These are phyloP conservation scores for Cordia subcordata DNA, from an alignment of 257 asterid genomes.

Conservation along the genomic window DNA sequence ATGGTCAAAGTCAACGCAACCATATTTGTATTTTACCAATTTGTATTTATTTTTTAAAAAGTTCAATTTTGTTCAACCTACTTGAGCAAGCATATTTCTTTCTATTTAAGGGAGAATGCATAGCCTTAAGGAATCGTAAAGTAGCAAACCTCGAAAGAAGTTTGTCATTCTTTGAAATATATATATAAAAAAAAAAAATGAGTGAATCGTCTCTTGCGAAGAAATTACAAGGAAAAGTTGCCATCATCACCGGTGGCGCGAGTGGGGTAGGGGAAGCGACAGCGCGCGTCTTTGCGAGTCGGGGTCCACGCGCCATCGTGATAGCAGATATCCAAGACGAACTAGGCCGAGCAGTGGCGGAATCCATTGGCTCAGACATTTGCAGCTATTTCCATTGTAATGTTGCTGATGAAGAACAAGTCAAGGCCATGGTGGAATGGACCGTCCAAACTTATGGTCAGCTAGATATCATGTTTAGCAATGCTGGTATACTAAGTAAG, in stretches of 20 bases:
- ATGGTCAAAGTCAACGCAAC: too few relatives aligned
- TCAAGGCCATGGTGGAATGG: slow-evolving; percentile 12
- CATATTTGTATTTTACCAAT: too few relatives aligned
- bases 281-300: slow-evolving; percentile 18
- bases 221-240: slow-evolving; percentile 23
- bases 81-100: too few relatives aligned
- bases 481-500: slow-evolving; percentile 12
- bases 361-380: slow-evolving; percentile 13
- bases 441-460: slow-evolving; percentile 16
- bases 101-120: too few relatives aligned
- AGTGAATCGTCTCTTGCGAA: neutral
- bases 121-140: too few relatives aligned
- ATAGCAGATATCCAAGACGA: slow-evolving; percentile 28
- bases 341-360: slow-evolving; percentile 15
- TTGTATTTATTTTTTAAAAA: too few relatives aligned
- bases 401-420: slow-evolving; percentile 20
- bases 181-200: too few relatives aligned
- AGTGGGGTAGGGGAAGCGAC: slow-evolving; percentile 32
- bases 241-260: slow-evolving; percentile 33
- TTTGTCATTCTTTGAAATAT: too few relatives aligned
- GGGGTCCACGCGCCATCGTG: slow-evolving; percentile 18
- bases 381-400: slow-evolving; percentile 18
- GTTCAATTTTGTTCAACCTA: too few relatives aligned
- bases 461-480: slow-evolving; percentile 29
- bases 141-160: too few relatives aligned